A percentile compares a stretch with the other conserved stretches of the same genome.
phyloP scores from a whole-genome alignment of 192 early-diverging fungal species.

The Phlyctochytrium planicorne region DNA sequence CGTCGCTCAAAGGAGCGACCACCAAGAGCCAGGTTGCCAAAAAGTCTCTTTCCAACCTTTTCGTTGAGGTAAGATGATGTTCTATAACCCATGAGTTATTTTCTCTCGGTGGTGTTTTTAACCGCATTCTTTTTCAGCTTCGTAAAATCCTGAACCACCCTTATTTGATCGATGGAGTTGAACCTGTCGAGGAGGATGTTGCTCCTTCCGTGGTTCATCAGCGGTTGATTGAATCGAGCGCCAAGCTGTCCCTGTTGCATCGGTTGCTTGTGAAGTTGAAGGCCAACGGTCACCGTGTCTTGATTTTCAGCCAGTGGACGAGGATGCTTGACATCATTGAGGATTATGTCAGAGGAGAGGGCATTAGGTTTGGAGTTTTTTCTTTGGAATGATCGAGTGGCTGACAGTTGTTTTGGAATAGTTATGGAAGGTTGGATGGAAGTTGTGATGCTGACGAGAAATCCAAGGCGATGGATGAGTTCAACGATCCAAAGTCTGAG shows the following conservation, averaged over 20 bases:
- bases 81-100: constrained; percentile 21
- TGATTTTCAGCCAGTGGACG: constrained; percentile 87
- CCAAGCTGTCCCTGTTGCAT: constrained; percentile 63
- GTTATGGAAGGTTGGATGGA: too few species aligned
- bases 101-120: constrained; percentile 66
- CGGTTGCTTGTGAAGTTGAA: constrained; percentile 68
- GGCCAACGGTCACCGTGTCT: constrained; percentile 58
- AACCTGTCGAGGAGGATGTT: constrained; percentile 48
- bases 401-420: too few species aligned
- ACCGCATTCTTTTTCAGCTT: too few species aligned
- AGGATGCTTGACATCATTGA: constrained; percentile 79
- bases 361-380: too few species aligned
- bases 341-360: constrained; percentile 57
- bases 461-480: constrained; percentile 61
- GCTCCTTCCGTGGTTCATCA: constrained; percentile 39
- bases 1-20: constrained; percentile 37
- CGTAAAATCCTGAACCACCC: constrained; percentile 74
- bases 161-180: constrained; percentile 59
- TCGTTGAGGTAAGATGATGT: not conserved
- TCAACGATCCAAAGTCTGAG: constrained; percentile 62
- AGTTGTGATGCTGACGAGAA: too few species aligned
- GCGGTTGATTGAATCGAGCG: constrained; percentile 61
- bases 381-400: too few species aligned
- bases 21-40: constrained; percentile 26
- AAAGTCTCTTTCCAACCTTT: constrained; percentile 35